These are phyloP conservation scores for Termitomyces eurrhizus DNA, from an alignment of 768 basidiomycete species.

Conservation along the genomic window DNA sequence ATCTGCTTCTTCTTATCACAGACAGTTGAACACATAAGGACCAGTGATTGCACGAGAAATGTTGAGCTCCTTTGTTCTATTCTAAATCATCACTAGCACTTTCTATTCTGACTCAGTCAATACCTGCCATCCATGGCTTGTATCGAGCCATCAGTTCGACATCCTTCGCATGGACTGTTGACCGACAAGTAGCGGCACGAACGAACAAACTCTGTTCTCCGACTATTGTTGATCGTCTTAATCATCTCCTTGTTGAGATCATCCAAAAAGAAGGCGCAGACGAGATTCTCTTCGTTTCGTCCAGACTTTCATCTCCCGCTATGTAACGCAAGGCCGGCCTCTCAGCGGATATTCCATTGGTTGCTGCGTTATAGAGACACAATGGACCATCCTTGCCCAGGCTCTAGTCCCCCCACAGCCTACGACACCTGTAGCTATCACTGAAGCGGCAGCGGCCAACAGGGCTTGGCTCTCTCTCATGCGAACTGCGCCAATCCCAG, in stretches of 20 bases:
- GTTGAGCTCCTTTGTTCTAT: not conserved
- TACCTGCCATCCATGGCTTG: conserved; percentile 81
- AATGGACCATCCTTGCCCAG: conserved; percentile 84
- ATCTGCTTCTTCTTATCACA: conserved; percentile 58
- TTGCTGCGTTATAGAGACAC: conserved; percentile 84
- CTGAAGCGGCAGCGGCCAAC: conserved; percentile 80
- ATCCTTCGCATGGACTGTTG: conserved; percentile 66
- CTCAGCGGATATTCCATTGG: conserved; percentile 85
- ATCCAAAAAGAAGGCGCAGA: conserved; percentile 51
- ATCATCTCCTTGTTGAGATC: conserved; percentile 64
- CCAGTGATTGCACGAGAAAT: conserved; percentile 44
- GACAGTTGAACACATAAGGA: conserved; percentile 52
- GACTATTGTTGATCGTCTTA: conserved; percentile 68
- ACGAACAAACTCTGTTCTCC: conserved; percentile 61
- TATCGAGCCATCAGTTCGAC: conserved; percentile 84
- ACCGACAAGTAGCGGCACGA: conserved; percentile 44
- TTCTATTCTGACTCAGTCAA: conserved; percentile 67
- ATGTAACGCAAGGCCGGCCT: conserved; percentile 70
- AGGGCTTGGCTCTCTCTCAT: conserved; percentile 73
- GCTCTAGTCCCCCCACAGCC: conserved; percentile 38
- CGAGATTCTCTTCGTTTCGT: conserved; percentile 50
- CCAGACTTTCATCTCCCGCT: conserved; percentile 71
- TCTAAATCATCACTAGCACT: conserved; percentile 41
- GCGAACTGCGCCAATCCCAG: conserved; percentile 42
- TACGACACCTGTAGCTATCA: conserved; percentile 26